Conservation (phyloP, 176 grass and related monocot genomes). For the Bromus sterilis region DNA sequence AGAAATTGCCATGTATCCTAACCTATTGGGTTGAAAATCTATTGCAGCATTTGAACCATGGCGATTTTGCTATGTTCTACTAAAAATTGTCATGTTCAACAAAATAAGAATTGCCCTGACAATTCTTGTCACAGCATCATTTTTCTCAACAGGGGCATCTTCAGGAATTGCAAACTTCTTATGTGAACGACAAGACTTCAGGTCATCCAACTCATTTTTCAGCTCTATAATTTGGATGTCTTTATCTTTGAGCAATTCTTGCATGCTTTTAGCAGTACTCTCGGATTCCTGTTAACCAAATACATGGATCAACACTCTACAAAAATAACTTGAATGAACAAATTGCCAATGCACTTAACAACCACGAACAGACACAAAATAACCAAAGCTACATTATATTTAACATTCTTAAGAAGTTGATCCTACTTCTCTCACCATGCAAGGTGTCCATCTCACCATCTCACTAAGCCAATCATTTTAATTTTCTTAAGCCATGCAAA, state of each 20-base stretch:
- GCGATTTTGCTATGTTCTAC: too few relatives aligned
- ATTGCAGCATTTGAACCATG: too few relatives aligned
- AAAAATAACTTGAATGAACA: neutral
- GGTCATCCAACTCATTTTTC: constrained; percentile 31
- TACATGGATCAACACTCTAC: neutral
- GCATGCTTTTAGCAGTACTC: constrained; percentile 26
- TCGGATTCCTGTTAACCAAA: constrained; percentile 44
- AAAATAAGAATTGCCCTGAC: too few relatives aligned
- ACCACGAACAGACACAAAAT: neutral
- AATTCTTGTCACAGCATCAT: too few relatives aligned
- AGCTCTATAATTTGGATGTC: constrained; percentile 27
- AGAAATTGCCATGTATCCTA: too few relatives aligned
- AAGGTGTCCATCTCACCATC: too few relatives aligned
- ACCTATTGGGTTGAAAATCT: too few relatives aligned
- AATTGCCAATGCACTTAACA: neutral
- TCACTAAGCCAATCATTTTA: too few relatives aligned
- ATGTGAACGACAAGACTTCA: constrained; percentile 28
- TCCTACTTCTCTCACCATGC: too few relatives aligned
- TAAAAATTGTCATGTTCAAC: too few relatives aligned
- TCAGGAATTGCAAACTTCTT: constrained; percentile 1
- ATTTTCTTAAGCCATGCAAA: too few relatives aligned
- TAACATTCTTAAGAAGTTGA: too few relatives aligned
- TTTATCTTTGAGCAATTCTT: constrained; percentile 28
- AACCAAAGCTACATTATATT: neutral
- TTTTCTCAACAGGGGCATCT: constrained; percentile 4